Base-by-base conservation (phyloP, 331 rosid genomes). In the Telfairia occidentalis region DNA sequence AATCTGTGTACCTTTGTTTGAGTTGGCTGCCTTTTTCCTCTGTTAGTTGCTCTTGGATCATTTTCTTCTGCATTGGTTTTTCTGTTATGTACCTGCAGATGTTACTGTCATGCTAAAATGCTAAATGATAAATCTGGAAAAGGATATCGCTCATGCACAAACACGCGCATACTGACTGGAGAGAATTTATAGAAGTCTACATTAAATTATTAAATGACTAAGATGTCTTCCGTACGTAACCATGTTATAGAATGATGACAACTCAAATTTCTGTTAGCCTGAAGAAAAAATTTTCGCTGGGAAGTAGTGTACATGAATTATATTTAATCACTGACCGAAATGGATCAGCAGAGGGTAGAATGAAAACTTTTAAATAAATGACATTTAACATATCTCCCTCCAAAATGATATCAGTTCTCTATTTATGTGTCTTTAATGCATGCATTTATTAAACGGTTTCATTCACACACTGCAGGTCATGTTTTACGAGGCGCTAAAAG, bases 401-500 rank as follows among this genome's bases (percentile, higher is more conserved):
- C 29, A 21, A 53, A 53, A 29, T 9, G 30, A 30, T n/a, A 6
- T 61, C 15, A 2, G 11, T 24, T 43, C 54, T 24, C 37, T 23
- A 6, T 67, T 1, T 26, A 6, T 3, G 4, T 24, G 2, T 19
- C 30, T n/a, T 32, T 23, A n/a, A 67, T 67, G 11, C 15, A 26
- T 46, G 19, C 28, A 46, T 43, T 50, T 13, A 29, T 71, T 32
- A 28, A 48, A 13, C 23, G 75, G 28, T n/a, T 49, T 49, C 52
- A 6, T 73, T 72, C 73, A n/a, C 37, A 30, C 71, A 15, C 50
- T 61, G 37, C 81, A 92, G 97, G 92, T 92, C 43, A 60, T 90
- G 90, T 90, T 87, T 84, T 88, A 92, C 45, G 92, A 92, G 85
- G 87, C 83, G 52, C 77, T 90, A 86, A 92, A 92, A 85, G 92